phyloP scores from a whole-genome alignment of 2,329 filamentous ascomycete species.

The Chaetomium strumarium region DNA sequence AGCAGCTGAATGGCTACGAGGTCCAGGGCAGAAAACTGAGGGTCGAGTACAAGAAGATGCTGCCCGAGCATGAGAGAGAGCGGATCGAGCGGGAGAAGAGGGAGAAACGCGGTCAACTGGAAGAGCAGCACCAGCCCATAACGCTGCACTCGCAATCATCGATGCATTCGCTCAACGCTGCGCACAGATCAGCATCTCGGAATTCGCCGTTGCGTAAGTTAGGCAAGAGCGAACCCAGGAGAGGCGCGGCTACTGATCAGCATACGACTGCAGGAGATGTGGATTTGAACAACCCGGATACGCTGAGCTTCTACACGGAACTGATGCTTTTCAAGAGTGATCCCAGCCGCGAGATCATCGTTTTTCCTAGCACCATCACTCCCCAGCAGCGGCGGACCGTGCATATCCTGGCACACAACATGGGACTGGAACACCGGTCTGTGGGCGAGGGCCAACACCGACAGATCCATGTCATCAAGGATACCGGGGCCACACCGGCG shows the following conservation, averaged over 20 bases:
- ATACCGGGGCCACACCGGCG: slow-evolving; percentile 46
- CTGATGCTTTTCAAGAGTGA: slow-evolving; percentile 80
- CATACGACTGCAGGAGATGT: slow-evolving; percentile 34
- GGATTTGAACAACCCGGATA: slow-evolving; percentile 86
- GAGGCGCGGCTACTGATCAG: slow-evolving; percentile 10
- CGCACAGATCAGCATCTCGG: slow-evolving; percentile 37
- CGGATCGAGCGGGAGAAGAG: slow-evolving; percentile 96
- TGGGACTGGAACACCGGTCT: slow-evolving; percentile 85
- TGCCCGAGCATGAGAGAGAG: slow-evolving; percentile 88
- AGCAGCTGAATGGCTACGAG: slow-evolving; percentile 91
- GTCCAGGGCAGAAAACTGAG: slow-evolving; percentile 89
- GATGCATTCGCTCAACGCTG: slow-evolving; percentile 71
- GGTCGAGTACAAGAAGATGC: slow-evolving; percentile 99
- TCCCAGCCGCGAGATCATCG: slow-evolving; percentile 63
- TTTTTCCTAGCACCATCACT: slow-evolving; percentile 75
- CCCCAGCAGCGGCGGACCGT: slow-evolving; percentile 84
- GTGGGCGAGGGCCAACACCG: slow-evolving; percentile 82
- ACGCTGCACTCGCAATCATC: slow-evolving; percentile 81
- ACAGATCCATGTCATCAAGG: slow-evolving; percentile 84
- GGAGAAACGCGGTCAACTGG: slow-evolving; percentile 88
- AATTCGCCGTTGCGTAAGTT: slow-evolving; percentile 44
- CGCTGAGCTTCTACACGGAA: slow-evolving; percentile 84
- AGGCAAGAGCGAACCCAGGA: slow-evolving; percentile 4
- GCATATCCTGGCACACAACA: slow-evolving; percentile 90
- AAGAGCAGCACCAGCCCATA: slow-evolving; percentile 84